Conservation (phyloP, 805 yeast species). For the Millerago galiae region DNA sequence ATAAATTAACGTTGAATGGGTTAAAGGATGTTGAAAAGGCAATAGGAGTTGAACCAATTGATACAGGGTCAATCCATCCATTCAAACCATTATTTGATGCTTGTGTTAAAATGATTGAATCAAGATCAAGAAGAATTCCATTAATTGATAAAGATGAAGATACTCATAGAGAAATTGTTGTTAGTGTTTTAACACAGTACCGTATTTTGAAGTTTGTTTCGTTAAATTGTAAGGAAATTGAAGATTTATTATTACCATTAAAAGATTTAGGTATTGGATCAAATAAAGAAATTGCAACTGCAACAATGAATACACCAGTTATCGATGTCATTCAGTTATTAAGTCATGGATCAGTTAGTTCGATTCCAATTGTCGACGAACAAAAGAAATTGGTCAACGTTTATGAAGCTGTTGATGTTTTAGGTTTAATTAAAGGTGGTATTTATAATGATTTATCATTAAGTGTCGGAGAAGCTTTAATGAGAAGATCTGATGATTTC, state of each 20-base stretch:
- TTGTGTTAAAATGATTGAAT: conserved; percentile 82
- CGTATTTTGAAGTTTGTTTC: conserved; percentile 94
- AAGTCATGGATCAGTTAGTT: conserved; percentile 74
- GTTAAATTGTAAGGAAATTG: conserved; percentile 90
- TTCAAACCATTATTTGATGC: conserved; percentile 86
- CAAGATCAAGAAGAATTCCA: conserved; percentile 90
- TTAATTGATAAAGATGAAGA: conserved; percentile 90
- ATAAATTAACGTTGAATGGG: conserved; percentile 77
- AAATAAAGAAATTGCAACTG: conserved; percentile 54
- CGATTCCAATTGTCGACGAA: conserved; percentile 89
- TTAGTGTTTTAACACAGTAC: conserved; percentile 91
- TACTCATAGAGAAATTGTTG: conserved; percentile 89
- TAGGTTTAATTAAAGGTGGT: conserved; percentile 90
- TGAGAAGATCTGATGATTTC: conserved; percentile 91
- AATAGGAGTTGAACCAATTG: conserved; percentile 80
- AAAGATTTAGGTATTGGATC: conserved; percentile 63
- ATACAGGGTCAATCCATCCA: conserved; percentile 85
- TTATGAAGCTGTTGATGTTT: conserved; percentile 92
- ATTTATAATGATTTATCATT: conserved; percentile 83
- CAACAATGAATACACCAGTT: conserved; percentile 87
- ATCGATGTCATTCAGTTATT: conserved; percentile 84
- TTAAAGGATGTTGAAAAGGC: conserved; percentile 80
- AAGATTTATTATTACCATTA: conserved; percentile 71
- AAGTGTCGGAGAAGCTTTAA: conserved; percentile 91
- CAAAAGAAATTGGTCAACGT: conserved; percentile 68